Evolutionary conservation across 139 green algal genomes (phyloP).

Genomic region (Astrephomene gubernaculifera): DNA sequence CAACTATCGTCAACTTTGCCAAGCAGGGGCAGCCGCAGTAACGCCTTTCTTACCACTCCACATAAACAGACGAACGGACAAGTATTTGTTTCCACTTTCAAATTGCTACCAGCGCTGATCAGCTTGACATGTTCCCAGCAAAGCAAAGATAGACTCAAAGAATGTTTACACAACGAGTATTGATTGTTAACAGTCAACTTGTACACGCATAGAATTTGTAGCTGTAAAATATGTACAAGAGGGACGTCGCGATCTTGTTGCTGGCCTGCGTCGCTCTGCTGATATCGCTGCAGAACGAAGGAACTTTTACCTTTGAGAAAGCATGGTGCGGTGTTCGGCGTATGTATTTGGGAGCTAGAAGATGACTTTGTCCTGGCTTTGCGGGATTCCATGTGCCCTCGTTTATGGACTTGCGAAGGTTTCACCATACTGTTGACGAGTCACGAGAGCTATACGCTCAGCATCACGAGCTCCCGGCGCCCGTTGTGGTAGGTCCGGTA

Average conservation of each 20-base stretch:
- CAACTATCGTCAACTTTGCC: too few relatives aligned
- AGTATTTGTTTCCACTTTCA: too few relatives aligned
- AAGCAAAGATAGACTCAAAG: too few relatives aligned
- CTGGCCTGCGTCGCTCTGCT: slow-evolving; percentile 83
- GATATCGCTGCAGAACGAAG: slow-evolving; percentile 85
- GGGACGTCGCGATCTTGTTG: slow-evolving; percentile 86
- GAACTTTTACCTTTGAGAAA: slow-evolving; percentile 84
- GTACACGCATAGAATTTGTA: too few relatives aligned
- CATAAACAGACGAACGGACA: too few relatives aligned
- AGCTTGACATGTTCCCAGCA: too few relatives aligned
- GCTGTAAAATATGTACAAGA: slow-evolving; percentile 89
- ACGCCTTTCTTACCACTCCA: too few relatives aligned
- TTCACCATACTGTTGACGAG: slow-evolving; percentile 30
- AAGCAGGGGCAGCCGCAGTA: too few relatives aligned
- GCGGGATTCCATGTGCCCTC: background rate
- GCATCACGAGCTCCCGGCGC: slow-evolving; percentile 48
- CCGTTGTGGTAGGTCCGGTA: slow-evolving; percentile 54
- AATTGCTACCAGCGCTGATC: too few relatives aligned
- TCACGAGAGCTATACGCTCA: slow-evolving; percentile 36
- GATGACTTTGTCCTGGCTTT: background rate
- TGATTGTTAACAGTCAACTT: too few relatives aligned
- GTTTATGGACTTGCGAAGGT: slow-evolving; percentile 27
- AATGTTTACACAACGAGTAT: too few relatives aligned
- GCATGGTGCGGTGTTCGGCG: slow-evolving; percentile 77
- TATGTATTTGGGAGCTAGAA: too few relatives aligned